A percentile compares a stretch with the other conserved stretches of the same genome.
Evolutionary conservation across 495 filamentous ascomycete species (phyloP).

Genomic region (Xanthoparmelia taractica): DNA sequence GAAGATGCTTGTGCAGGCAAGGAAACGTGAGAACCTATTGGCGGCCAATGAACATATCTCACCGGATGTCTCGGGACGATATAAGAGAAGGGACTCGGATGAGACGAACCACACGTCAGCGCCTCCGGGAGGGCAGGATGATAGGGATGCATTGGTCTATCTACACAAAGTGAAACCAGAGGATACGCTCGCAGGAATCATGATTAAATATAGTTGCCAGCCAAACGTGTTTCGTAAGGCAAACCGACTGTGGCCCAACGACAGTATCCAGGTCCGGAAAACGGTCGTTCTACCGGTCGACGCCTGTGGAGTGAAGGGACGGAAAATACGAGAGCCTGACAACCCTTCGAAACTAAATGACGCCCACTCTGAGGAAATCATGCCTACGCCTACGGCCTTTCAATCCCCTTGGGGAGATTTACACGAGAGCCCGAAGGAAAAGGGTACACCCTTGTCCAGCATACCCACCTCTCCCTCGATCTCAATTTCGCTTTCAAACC

Average conservation of each 20-base stretch:
- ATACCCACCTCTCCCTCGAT: conserved; percentile 30
- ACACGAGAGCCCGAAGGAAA: conserved; percentile 35
- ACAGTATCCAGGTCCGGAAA: conserved; percentile 76
- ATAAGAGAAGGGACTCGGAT: conserved; percentile 55
- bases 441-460: conserved; percentile 33
- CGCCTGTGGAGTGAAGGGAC: conserved; percentile 76
- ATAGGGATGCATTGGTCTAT: conserved; percentile 73
- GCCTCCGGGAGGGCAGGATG: conserved; percentile 39
- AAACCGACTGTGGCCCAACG: conserved; percentile 90
- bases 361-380: conserved; percentile 19
- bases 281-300: conserved; percentile 82
- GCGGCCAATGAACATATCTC: conserved; percentile 44
- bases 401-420: conserved; percentile 21
- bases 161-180: conserved; percentile 73
- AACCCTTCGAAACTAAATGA: conserved; percentile 33
- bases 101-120: conserved; percentile 37
- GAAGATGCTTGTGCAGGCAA: conserved; percentile 50
- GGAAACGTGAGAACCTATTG: conserved; percentile 55
- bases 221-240: conserved; percentile 72
- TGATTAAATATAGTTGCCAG: conserved; percentile 80
- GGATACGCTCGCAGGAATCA: conserved; percentile 84
- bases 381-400: conserved; percentile 19
- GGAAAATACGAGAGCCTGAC: conserved; percentile 33
- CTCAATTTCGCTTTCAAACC: conserved; percentile 20
- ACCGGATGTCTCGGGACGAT: conserved; percentile 39